Evolutionary conservation across 2,329 filamentous ascomycete genomes (phyloP), one percentile per base, ranked within the genome.

Genomic region (Trichoderma brevicompactum): DNA sequence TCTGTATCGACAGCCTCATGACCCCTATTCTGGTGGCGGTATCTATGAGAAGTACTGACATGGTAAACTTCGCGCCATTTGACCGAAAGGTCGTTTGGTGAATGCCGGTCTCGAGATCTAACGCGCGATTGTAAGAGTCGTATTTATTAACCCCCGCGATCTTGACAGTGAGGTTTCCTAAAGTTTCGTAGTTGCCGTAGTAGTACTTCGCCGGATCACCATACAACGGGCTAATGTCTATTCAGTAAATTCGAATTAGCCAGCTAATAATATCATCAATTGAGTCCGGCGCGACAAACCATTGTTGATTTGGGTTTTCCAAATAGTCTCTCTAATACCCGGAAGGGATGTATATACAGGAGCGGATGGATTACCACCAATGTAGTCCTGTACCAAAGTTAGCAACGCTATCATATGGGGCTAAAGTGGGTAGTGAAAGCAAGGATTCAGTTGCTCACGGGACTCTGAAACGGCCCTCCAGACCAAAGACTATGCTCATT

Each of bases 401-500:
- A 65, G 23, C 15, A n/a, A 40, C 23, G 8, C 2, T 44, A 10
- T 15, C 23, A 5, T 28, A 28, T 13, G n/a, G 12, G 23, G 38
- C 6, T 9, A 13, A 12, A 19, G 28, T 46, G 2, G 8, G 5
- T n/a, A 10, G 4, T 7, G 12, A 8, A 34, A 38, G 15, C 34
- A 17, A 32, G 8, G 34, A 7, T 40, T 7, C 2, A 17, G n/a
- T 17, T 17, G 28, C 65, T 36, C 65, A 70, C 67, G 10, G 46
- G 36, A 34, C 50, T 64, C 43, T 68, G 49, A 41, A 70, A 70
- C 15, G 69, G 69, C 1, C 69, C 69, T 56, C 69, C 69, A 36
- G 66, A 65, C 69, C 69, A 70, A 28, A 70, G 63, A 36, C 66
- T 68, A 36, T 70, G 68, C 32, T 68, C 36, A 32, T 67, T 70